Evolutionary conservation across 2,329 filamentous ascomycete genomes (phyloP).

Genomic region (Chaetomium sp.): DNA sequence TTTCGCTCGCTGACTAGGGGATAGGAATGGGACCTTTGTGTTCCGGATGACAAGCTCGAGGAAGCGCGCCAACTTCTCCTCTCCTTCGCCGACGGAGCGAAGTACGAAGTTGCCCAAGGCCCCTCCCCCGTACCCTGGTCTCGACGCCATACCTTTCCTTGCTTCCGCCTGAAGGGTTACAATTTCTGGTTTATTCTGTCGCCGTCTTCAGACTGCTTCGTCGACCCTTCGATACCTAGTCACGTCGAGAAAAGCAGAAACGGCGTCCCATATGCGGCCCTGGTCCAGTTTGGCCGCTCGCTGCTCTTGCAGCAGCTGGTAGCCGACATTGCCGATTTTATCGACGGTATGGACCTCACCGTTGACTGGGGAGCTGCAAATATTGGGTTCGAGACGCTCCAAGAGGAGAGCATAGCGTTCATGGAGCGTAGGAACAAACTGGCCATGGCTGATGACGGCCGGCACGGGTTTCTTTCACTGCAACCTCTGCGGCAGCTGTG

Average conservation of each 20-base stretch:
- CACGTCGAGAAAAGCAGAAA: slow-evolving; percentile 16
- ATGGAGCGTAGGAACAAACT: background rate
- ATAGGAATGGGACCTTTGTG: slow-evolving; percentile 18
- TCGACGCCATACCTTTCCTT: slow-evolving; percentile 4
- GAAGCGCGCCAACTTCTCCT: background rate
- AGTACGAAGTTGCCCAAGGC: slow-evolving; percentile 2
- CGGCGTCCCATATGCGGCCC: slow-evolving; percentile 12
- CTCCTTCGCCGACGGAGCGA: background rate
- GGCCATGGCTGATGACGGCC: background rate
- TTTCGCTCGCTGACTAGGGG: background rate
- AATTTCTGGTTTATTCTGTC: slow-evolving; percentile 14
- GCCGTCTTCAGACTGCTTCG: slow-evolving; percentile 13
- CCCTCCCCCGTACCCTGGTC: slow-evolving; percentile 7
- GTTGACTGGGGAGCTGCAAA: slow-evolving; percentile 2
- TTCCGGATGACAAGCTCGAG: slow-evolving; percentile 8
- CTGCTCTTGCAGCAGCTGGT: slow-evolving; percentile 8
- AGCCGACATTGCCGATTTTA: slow-evolving; percentile 6
- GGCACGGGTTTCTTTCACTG: background rate
- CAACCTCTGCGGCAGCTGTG: background rate
- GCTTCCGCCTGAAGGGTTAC: slow-evolving; percentile 12
- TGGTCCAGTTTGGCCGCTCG: slow-evolving; percentile 13
- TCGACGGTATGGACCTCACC: slow-evolving; percentile 18
- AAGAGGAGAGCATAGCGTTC: slow-evolving; percentile 9
- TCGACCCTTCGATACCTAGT: background rate
- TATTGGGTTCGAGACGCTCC: slow-evolving; percentile 1